These are phyloP conservation scores for Ophiostoma quercus DNA, from an alignment of 2,329 filamentous ascomycete species.

Conservation along the genomic window DNA sequence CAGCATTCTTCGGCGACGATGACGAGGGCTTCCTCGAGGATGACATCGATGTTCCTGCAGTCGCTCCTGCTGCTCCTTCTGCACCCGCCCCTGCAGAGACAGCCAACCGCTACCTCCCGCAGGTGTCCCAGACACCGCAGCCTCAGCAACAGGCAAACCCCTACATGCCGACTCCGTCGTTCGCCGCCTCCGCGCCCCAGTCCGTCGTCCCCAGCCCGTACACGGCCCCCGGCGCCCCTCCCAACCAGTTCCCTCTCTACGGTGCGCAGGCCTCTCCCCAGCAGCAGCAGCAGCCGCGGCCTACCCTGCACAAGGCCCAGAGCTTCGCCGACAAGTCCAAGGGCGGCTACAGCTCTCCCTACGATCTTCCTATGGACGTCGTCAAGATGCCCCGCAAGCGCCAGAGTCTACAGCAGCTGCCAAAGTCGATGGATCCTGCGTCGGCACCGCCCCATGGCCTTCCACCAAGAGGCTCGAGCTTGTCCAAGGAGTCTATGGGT, in stretches of 20 bases:
- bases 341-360: constrained; percentile 87
- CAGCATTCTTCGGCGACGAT: constrained; percentile 71
- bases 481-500: constrained; percentile 31
- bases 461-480: constrained; percentile 60
- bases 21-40: constrained; percentile 82
- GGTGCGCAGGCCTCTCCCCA: constrained; percentile 31
- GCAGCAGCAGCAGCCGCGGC: constrained; percentile 13
- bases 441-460: constrained; percentile 34
- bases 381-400: constrained; percentile 64
- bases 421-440: constrained; percentile 41
- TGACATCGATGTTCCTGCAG: constrained; percentile 40
- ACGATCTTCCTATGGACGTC: constrained; percentile 89
- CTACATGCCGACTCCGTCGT: constrained; percentile 22
- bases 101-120: constrained; percentile 25
- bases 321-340: constrained; percentile 90
- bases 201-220: constrained; percentile 17
- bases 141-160: constrained; percentile 23
- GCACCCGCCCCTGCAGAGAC: background rate
- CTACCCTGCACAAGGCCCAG: constrained; percentile 48
- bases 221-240: background rate
- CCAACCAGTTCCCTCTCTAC: constrained; percentile 23
- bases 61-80: background rate
- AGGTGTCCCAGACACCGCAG: constrained; percentile 12
- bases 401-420: constrained; percentile 52
- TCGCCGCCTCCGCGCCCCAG: constrained; percentile 6